Percentiles rank a stretch among this genome's conserved stretches.
Evolutionary conservation across 441 rosid species (phyloP).

Genomic region (Geranium incanum): DNA sequence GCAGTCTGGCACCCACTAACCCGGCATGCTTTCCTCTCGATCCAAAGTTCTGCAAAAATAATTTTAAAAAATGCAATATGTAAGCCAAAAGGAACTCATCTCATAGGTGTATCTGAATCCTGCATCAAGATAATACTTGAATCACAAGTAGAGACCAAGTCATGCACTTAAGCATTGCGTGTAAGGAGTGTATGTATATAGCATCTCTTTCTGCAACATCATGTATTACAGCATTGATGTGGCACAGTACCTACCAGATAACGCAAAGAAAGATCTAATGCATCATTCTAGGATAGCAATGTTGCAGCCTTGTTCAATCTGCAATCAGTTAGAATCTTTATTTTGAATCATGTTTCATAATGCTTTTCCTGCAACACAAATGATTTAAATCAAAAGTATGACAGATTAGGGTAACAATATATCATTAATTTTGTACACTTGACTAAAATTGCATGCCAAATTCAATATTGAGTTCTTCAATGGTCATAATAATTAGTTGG

Average conservation of each 20-base stretch:
- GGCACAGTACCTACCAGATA: not conserved
- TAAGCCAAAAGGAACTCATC: not conserved
- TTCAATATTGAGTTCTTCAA: not conserved
- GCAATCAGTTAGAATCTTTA: slow-evolving; percentile 20
- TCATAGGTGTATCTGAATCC: not conserved
- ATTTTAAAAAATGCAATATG: not conserved
- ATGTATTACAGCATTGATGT: not conserved
- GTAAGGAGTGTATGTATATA: not conserved
- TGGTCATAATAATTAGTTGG: not conserved
- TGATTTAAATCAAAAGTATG: not conserved
- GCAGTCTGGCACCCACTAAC: not conserved
- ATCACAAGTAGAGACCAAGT: not conserved
- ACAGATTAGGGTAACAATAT: not conserved
- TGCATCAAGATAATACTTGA: not conserved
- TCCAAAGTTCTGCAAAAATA: not conserved
- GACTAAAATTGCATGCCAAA: not conserved
- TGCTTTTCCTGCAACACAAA: not conserved
- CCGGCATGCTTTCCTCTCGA: not conserved
- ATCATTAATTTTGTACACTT: not conserved
- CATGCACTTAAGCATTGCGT: not conserved
- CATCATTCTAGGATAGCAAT: slow-evolving; percentile 13
- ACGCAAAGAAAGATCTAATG: not conserved
- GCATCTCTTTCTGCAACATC: not conserved
- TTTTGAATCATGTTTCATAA: not conserved
- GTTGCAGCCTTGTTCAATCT: slow-evolving; percentile 22